These are phyloP conservation scores for Aspergillus sp. DNA, from an alignment of 2,329 filamentous ascomycete species.

Conservation along the genomic window DNA sequence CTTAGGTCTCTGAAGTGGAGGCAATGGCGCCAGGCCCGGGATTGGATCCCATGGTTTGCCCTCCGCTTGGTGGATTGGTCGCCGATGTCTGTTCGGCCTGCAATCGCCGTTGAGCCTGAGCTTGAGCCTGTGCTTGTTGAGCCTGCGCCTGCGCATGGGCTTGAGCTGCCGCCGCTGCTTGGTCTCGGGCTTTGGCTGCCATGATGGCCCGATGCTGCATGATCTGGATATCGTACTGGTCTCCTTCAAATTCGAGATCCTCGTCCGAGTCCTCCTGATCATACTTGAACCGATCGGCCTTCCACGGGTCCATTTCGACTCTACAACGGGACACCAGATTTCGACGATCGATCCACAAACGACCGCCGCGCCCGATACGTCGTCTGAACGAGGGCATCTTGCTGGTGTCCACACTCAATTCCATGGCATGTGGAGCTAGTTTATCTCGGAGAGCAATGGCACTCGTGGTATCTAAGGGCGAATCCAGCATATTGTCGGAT, in stretches of 20 bases:
- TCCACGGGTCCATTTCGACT: constrained; percentile 50
- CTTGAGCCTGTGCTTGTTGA: constrained; percentile 43
- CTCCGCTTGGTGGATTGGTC: constrained; percentile 26
- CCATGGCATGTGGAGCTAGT: constrained; percentile 44
- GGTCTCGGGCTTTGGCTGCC: constrained; percentile 45
- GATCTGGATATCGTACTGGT: constrained; percentile 63
- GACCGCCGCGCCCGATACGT: constrained; percentile 79
- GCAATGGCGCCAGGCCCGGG: constrained; percentile 32
- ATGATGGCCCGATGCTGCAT: constrained; percentile 59
- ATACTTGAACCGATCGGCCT: constrained; percentile 77
- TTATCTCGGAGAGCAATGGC: constrained; percentile 39
- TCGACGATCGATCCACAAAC: constrained; percentile 84
- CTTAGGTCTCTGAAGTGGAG: constrained; percentile 34
- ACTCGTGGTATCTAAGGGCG: constrained; percentile 36
- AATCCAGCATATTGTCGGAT: constrained; percentile 47
- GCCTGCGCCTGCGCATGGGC: constrained; percentile 46
- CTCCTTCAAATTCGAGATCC: constrained; percentile 70
- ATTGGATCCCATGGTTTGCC: constrained; percentile 32
- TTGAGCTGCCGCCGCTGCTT: constrained; percentile 45
- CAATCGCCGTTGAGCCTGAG: constrained; percentile 38
- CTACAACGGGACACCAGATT: constrained; percentile 60
- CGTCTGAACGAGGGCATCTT: constrained; percentile 72
- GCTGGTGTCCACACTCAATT: constrained; percentile 46
- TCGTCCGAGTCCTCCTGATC: constrained; percentile 83
- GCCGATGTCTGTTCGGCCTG: constrained; percentile 36